Evolutionary conservation across 169 alveolate species (phyloP).

Genomic region (Cyclospora cayetanensis): DNA sequence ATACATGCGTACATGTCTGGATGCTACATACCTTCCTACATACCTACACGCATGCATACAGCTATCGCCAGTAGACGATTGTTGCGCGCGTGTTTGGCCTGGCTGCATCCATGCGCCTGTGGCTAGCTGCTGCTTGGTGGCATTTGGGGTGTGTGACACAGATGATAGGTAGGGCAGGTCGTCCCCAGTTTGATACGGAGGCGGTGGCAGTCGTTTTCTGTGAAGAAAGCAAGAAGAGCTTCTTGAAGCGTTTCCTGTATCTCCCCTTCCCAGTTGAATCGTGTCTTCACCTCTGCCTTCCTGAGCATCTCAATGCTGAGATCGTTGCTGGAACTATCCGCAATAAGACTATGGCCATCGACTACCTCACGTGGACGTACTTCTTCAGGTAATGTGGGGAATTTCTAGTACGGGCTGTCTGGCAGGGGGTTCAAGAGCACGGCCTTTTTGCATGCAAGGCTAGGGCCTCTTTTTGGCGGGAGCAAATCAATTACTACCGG

Average conservation of each 20-base stretch:
- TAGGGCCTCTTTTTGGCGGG: too few relatives aligned
- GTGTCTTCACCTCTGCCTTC: slow-evolving; percentile 87
- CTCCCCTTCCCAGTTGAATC: slow-evolving; percentile 99
- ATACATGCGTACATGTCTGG: too few relatives aligned
- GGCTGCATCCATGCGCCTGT: slow-evolving; percentile 77
- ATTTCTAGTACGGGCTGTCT: background rate
- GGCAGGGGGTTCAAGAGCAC: background rate
- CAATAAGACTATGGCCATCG: slow-evolving; percentile 82
- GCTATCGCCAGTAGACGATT: background rate
- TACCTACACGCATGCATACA: background rate
- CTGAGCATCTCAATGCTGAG: slow-evolving; percentile 98
- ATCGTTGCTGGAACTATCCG: slow-evolving; percentile 95
- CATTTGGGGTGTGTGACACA: slow-evolving; percentile 67
- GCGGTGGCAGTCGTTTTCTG: slow-evolving; percentile 97
- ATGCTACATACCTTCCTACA: background rate
- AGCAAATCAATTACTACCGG: too few relatives aligned
- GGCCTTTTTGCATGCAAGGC: background rate
- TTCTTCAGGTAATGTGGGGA: slow-evolving; percentile 78
- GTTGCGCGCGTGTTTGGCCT: too few relatives aligned
- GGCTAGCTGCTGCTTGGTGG: slow-evolving; percentile 78
- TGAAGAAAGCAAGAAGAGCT: slow-evolving; percentile 95
- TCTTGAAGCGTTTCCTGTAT: slow-evolving; percentile 96
- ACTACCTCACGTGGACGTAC: slow-evolving; percentile 88
- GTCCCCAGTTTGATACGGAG: slow-evolving; percentile 97
- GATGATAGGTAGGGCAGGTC: slow-evolving; percentile 99